A percentile compares a stretch with the other conserved stretches of the same genome.
These are phyloP conservation scores for Malus hybrid DNA, from an alignment of 331 rosid genomes.

Conservation along the genomic window DNA sequence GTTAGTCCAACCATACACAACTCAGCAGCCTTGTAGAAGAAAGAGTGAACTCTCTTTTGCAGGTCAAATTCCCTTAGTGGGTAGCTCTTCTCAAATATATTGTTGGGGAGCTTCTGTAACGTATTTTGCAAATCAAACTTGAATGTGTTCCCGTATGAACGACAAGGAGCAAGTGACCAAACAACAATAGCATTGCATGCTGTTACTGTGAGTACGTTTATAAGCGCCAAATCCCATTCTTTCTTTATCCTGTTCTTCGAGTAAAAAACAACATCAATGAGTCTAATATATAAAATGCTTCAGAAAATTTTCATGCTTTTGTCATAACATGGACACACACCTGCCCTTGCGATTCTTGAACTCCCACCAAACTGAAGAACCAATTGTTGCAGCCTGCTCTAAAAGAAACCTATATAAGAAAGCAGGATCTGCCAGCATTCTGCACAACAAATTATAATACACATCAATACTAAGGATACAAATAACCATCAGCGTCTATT, in stretches of 20 bases:
- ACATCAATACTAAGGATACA: slow-evolving; percentile 2
- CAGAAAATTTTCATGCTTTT: slow-evolving; percentile 5
- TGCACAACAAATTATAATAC: slow-evolving; percentile 22
- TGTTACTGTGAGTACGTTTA: slow-evolving; percentile 80
- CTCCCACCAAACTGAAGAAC: slow-evolving; percentile 82
- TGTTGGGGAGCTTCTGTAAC: slow-evolving; percentile 90
- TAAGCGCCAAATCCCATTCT: slow-evolving; percentile 93
- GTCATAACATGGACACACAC: slow-evolving; percentile 26
- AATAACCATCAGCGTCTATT: background rate
- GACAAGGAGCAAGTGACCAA: slow-evolving; percentile 97
- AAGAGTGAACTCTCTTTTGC: slow-evolving; percentile 69
- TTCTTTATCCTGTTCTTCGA: slow-evolving; percentile 59
- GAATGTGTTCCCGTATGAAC: slow-evolving; percentile 88
- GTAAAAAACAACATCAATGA: slow-evolving; percentile 2
- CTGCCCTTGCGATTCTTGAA: slow-evolving; percentile 68
- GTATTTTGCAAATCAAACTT: slow-evolving; percentile 85
- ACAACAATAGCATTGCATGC: slow-evolving; percentile 90
- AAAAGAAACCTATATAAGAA: slow-evolving; percentile 66
- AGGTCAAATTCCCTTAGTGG: slow-evolving; percentile 84
- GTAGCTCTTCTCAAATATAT: slow-evolving; percentile 83
- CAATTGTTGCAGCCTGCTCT: slow-evolving; percentile 69
- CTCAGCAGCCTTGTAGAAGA: slow-evolving; percentile 91
- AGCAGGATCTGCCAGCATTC: slow-evolving; percentile 94
- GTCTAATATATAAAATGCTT: slow-evolving; percentile 3
- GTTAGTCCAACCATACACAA: slow-evolving; percentile 83